phyloP scores from a whole-genome alignment of 306 rosid species.

The Rosa rugosa region DNA sequence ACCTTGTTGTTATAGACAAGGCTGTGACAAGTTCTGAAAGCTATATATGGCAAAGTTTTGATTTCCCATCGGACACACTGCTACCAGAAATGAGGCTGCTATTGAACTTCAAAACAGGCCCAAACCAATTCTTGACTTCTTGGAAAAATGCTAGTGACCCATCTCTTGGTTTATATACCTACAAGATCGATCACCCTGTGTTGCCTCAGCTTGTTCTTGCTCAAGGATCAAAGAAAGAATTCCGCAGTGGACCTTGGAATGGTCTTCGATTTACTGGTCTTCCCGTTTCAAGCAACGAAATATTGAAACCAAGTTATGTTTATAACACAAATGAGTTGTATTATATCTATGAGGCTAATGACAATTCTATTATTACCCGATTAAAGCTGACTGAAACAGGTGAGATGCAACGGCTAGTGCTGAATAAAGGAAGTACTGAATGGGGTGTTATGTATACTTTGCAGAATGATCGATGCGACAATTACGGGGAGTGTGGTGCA shows the following conservation, averaged over 20 bases:
- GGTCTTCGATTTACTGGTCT: background rate
- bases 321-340: background rate
- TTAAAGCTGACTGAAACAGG: slow-evolving; percentile 3
- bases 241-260: slow-evolving; percentile 19
- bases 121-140: background rate
- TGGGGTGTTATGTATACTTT: slow-evolving; percentile 15
- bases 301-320: background rate
- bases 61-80: slow-evolving; percentile 32
- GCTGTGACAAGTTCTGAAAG: background rate
- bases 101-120: slow-evolving; percentile 2
- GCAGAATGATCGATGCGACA: slow-evolving; percentile 32
- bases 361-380: background rate
- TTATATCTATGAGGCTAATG: background rate
- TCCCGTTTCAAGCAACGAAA: background rate
- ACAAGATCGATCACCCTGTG: background rate
- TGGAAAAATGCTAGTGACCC: slow-evolving; percentile 10
- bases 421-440: background rate
- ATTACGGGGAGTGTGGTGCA: slow-evolving; percentile 35
- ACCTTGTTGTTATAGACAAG: slow-evolving; percentile 34
- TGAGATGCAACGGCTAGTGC: background rate
- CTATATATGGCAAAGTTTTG: slow-evolving; percentile 45
- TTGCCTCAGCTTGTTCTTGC: slow-evolving; percentile 6
- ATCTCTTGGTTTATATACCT: background rate
- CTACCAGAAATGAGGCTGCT: slow-evolving; percentile 27
- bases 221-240: background rate